phyloP scores from a whole-genome alignment of 179 eudicot genomes.

The Pouteria campechiana region DNA sequence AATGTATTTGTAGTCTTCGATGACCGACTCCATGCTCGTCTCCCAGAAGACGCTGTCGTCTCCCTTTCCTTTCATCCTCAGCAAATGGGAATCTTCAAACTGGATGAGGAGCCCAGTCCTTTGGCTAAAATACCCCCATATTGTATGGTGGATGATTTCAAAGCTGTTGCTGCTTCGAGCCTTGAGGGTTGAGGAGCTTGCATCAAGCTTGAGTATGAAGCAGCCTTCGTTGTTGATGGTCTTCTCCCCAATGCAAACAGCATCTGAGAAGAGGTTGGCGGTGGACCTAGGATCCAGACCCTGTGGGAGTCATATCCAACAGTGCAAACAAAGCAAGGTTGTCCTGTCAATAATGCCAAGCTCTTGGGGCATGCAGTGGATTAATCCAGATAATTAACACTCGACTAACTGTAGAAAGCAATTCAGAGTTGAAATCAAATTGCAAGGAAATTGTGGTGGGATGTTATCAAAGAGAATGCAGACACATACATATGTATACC shows the following conservation, averaged over 20 bases:
- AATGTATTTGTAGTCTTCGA: conserved; percentile 42
- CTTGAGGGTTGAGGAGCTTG: conserved; percentile 22
- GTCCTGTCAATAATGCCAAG: too few relatives aligned
- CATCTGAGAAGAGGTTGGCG: conserved; percentile 40
- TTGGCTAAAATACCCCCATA: conserved; percentile 65
- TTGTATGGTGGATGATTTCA: conserved; percentile 41
- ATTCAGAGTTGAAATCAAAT: too few relatives aligned
- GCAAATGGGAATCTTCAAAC: conserved; percentile 45
- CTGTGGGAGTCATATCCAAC: conserved; percentile 15
- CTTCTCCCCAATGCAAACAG: conserved; percentile 48
- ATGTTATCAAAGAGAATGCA: too few relatives aligned
- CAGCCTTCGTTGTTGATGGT: conserved; percentile 37
- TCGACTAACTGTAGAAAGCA: too few relatives aligned
- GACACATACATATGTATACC: conserved; percentile 12
- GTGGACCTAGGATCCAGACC: conserved; percentile 63
- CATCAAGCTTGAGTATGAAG: conserved; percentile 39
- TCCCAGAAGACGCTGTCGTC: conserved; percentile 43
- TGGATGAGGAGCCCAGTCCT: conserved; percentile 45
- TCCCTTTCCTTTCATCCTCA: conserved; percentile 27
- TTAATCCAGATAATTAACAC: too few relatives aligned
- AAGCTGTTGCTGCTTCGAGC: conserved; percentile 39
- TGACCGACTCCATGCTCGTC: conserved; percentile 38
- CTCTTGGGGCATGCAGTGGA: too few relatives aligned
- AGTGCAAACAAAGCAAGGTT: background rate
- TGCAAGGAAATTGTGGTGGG: too few relatives aligned